Evolutionary conservation across 306 rosid genomes (phyloP), one percentile per base, ranked within the genome.

Genomic region (Vicia villosa): DNA sequence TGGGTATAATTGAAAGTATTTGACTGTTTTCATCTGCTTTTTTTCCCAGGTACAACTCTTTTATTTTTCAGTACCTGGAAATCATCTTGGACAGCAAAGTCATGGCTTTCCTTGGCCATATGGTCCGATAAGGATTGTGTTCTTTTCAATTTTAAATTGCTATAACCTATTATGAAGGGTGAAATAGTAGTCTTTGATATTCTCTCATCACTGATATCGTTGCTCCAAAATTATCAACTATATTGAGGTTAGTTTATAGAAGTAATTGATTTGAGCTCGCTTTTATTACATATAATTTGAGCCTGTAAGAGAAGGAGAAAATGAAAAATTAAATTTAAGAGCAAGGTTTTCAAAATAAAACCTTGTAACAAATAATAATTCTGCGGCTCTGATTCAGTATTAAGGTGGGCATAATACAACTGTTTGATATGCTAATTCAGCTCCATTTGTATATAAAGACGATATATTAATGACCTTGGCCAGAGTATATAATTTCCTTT

Each of bases 41-140:
- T n/a, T n/a, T n/a, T n/a, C n/a, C n/a, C n/a, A n/a, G n/a, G n/a
- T n/a, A n/a, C n/a, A n/a, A n/a, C n/a, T n/a, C n/a, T n/a, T n/a
- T n/a, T n/a, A 68, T 47, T 94, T 91, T 74, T 94, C 75, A 5
- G 86, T 94, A 37, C 97, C 98, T 66, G 98, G 98, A 75, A 89
- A 94, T 86, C 92, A 94, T 77, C 87, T 86, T 45, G 98, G 98
- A 60, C 98, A 94, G 80, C 98, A 88, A 80, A 91, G 98, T 82
- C 89, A 94, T 41, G 98, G 98, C 37, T 94, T 83, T 43, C 91
- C 88, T 54, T 94, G 98, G 98, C 98, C 98, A 57, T 94, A 90
- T 84, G 98, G 98, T 77, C 96, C 96, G 17, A 97, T 94, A 84
- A 90, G 96, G 50, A 37, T 67, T 34, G 38, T 34, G 38, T 34